Evolutionary conservation across 805 yeast genomes (phyloP).

Genomic region (Lipomyces lipofer): DNA sequence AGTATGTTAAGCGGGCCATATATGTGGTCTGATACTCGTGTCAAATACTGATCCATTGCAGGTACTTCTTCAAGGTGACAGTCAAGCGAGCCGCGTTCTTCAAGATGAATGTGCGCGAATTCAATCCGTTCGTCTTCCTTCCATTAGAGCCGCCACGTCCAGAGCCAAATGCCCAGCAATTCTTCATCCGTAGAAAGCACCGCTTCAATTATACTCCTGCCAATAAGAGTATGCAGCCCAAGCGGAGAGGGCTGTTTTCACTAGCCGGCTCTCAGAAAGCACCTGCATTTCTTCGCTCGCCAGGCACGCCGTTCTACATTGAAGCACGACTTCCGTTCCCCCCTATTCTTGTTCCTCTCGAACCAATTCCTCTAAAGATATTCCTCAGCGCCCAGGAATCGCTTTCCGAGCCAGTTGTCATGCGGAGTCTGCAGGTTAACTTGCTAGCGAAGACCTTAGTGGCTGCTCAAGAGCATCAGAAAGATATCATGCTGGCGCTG

Average conservation of each 20-base stretch:
- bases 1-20: slow-evolving; percentile 19
- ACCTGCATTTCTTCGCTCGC: slow-evolving; percentile 13
- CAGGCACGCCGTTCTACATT: slow-evolving; percentile 39
- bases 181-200: slow-evolving; percentile 46
- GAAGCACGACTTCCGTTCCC: slow-evolving; percentile 54
- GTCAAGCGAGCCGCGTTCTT: slow-evolving; percentile 54
- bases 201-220: slow-evolving; percentile 15
- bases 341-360: slow-evolving; percentile 49
- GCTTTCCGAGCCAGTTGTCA: slow-evolving; percentile 45
- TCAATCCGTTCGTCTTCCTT: slow-evolving; percentile 54
- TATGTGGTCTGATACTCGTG: slow-evolving; percentile 19
- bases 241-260: slow-evolving; percentile 19
- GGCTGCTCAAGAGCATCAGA: slow-evolving; percentile 35
- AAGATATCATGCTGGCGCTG: slow-evolving; percentile 26
- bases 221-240: not conserved
- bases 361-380: slow-evolving; percentile 35
- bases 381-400: slow-evolving; percentile 7
- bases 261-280: not conserved
- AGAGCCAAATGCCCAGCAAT: slow-evolving; percentile 35
- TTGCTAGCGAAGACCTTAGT: slow-evolving; percentile 38
- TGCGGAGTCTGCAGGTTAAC: slow-evolving; percentile 45
- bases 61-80: slow-evolving; percentile 62
- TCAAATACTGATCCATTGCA: slow-evolving; percentile 33
- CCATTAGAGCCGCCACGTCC: slow-evolving; percentile 44
- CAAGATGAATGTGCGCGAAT: slow-evolving; percentile 49